phyloP scores from a whole-genome alignment of 495 filamentous ascomycete genomes.

The Penicillium arizonense region DNA sequence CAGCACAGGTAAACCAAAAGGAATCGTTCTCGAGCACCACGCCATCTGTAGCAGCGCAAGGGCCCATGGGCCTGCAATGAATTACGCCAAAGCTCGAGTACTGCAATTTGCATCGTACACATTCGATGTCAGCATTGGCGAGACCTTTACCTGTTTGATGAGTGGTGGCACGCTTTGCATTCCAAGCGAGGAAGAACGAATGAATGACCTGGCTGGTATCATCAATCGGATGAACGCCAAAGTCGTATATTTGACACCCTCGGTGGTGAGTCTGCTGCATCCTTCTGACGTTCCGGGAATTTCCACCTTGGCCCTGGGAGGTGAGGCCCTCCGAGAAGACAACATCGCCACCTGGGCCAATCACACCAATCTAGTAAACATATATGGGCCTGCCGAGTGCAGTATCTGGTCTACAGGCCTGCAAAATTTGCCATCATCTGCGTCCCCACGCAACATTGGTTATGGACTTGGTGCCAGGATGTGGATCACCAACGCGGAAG shows the following conservation, averaged over 20 bases:
- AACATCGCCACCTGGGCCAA: neutral
- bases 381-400: neutral
- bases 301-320: neutral
- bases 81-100: conserved; percentile 28
- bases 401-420: neutral
- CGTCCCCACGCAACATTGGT: neutral
- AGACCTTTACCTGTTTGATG: conserved; percentile 15
- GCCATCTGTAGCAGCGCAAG: neutral
- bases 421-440: neutral
- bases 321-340: neutral
- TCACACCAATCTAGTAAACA: neutral
- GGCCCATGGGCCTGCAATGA: conserved; percentile 33
- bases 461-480: neutral
- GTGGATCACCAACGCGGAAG: neutral
- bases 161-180: conserved; percentile 45
- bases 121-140: neutral
- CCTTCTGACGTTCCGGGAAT: neutral
- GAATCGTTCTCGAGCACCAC: neutral
- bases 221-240: conserved; percentile 25
- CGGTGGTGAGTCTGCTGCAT: neutral
- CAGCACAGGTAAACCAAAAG: too few species aligned
- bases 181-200: conserved; percentile 37
- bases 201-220: conserved; percentile 22
- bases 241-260: neutral
- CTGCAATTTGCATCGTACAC: neutral